A percentile compares a stretch with the other conserved stretches of the same genome.
Conservation (phyloP, 345 rosid species). For the Eucalyptus camaldulensis region DNA sequence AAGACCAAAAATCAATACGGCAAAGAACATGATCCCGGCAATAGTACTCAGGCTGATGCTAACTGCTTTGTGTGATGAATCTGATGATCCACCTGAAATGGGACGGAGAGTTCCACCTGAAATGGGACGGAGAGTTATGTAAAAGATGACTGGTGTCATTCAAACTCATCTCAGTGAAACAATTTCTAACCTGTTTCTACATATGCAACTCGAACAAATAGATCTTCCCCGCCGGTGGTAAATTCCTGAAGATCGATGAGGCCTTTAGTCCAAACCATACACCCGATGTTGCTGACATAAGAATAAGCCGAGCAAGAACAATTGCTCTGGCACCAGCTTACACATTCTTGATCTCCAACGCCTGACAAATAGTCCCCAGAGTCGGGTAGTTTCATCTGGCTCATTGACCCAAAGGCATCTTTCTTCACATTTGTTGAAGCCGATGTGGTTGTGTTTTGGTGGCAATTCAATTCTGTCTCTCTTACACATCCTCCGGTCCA, state of each 20-base stretch:
- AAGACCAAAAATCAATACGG: background rate
- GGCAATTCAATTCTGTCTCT: background rate
- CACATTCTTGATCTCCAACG: background rate
- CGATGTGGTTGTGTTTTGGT: background rate
- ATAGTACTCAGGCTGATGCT: background rate
- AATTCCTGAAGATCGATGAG: background rate
- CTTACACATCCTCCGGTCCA: slow-evolving; percentile 10
- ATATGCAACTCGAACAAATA: background rate
- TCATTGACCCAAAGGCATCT: background rate
- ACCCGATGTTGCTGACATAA: background rate
- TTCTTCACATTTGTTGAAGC: background rate
- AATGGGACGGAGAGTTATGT: background rate
- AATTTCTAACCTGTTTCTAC: background rate
- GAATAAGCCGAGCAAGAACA: background rate
- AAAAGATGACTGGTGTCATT: background rate
- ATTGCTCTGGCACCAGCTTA: slow-evolving; percentile 11
- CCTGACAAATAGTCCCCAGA: background rate
- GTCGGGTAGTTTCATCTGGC: background rate
- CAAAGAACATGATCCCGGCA: background rate
- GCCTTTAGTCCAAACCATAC: background rate
- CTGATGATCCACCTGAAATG: background rate
- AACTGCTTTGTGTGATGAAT: background rate
- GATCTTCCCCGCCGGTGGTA: background rate
- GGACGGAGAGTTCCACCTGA: background rate
- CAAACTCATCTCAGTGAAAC: background rate